Base-by-base conservation (phyloP, 345 rosid genomes). In the Turnera subulata region DNA sequence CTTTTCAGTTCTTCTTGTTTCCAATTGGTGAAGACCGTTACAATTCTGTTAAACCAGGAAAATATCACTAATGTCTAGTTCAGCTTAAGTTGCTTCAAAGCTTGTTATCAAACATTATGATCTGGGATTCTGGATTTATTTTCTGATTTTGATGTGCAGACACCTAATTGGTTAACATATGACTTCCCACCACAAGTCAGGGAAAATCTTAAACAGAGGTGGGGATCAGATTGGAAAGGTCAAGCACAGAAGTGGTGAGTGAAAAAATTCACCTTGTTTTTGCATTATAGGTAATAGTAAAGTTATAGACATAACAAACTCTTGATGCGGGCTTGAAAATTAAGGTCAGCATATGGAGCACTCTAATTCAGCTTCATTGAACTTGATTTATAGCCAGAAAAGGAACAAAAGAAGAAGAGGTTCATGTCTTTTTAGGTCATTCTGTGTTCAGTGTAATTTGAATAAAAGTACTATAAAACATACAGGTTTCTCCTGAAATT, bases 171-270 rank as follows among this genome's bases (percentile, higher is more conserved):
- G 99, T 55, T 89, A 65, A 71, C 97, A 0, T 93, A 93, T 42
- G 95, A 93, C 77, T 89, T 93, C 75, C 97, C 99, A 11, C 85
- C 97, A 22, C 75, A 82, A 43, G 96, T 84, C 16, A 74, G 99
- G 61, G 96, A 84, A 78, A 93, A 87, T 46, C 88, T 93, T 25
- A 85, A 79, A 64, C 64, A 50, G 48, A 82, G 74, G 48, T 89
- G 97, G 97, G 97, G 97, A 56, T 68, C 86, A 16, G 96, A 87
- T 69, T 93, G 96, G 96, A 87, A 89, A 70, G 99, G 99, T 54
- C 97, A 93, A 77, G 97, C 96, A 11, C 97, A 93, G 67, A 93
- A 87, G 72, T 93, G 99, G 99, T 87, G 39, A 55, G 96, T 60
- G 17, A 24, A 60, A 59, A 44, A 33, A 53, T 56, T 29, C 35